Evolutionary conservation across 495 filamentous ascomycete genomes (phyloP).

Genomic region (Jackrogersella minutella): DNA sequence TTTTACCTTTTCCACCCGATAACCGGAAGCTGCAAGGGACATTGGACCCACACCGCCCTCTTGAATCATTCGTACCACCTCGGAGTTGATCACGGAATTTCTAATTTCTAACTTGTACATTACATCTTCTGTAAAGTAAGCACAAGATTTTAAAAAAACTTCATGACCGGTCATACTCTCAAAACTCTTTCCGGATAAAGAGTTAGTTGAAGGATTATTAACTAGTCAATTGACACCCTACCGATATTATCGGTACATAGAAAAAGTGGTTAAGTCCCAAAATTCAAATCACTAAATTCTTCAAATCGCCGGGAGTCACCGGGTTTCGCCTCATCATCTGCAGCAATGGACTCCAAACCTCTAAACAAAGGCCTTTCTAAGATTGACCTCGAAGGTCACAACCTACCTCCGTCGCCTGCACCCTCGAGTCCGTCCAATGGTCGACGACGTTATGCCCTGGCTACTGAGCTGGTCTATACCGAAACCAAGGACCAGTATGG

Average conservation of each 20-base stretch:
- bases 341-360: constrained; percentile 42
- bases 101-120: constrained; percentile 5
- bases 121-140: constrained; percentile 1
- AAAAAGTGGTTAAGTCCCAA: constrained; percentile 13
- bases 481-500: constrained; percentile 96
- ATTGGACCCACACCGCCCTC: constrained; percentile 27
- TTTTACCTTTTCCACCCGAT: constrained; percentile 34
- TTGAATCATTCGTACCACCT: constrained; percentile 26
- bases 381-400: constrained; percentile 86
- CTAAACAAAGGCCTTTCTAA: constrained; percentile 74
- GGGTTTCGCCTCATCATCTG: constrained; percentile 19
- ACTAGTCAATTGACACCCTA: constrained; percentile 8
- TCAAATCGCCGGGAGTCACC: constrained; percentile 6
- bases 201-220: background rate
- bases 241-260: background rate
- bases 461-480: constrained; percentile 95
- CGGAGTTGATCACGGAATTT: constrained; percentile 40
- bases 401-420: constrained; percentile 91
- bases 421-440: constrained; percentile 89
- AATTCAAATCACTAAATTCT: constrained; percentile 3
- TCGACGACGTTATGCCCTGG: constrained; percentile 82
- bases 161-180: constrained; percentile 17
- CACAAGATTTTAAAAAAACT: background rate
- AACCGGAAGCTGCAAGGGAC: constrained; percentile 41
- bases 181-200: background rate